phyloP scores from a whole-genome alignment of 768 basidiomycete genomes.

The Gymnopilus dilepis region DNA sequence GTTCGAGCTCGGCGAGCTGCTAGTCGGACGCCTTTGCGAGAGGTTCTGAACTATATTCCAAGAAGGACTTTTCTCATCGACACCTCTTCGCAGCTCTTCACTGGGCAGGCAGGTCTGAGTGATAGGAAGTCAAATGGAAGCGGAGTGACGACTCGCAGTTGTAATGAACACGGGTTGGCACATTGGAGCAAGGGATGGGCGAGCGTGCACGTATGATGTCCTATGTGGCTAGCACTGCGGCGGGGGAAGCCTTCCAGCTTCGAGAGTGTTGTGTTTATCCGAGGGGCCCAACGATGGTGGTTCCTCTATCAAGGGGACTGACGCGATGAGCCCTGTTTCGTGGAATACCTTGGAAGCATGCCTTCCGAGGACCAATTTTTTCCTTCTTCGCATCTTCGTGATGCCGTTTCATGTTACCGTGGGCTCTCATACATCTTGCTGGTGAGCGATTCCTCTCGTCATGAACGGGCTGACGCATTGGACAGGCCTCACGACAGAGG shows the following conservation, averaged over 20 bases:
- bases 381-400: conserved; percentile 17
- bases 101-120: conserved; percentile 25
- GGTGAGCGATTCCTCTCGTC: not conserved
- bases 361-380: conserved; percentile 12
- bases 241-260: conserved; percentile 48
- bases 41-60: conserved; percentile 4
- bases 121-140: conserved; percentile 19
- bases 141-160: conserved; percentile 36
- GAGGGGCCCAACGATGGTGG: conserved; percentile 8
- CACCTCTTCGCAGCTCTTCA: conserved; percentile 17
- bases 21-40: conserved; percentile 25
- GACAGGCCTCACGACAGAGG: not conserved
- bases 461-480: not conserved
- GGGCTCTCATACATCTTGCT: not conserved
- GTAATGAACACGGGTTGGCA: conserved; percentile 36
- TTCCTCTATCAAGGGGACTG: conserved; percentile 6
- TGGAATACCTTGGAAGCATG: not conserved
- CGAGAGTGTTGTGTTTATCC: conserved; percentile 41
- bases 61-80: conserved; percentile 10
- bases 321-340: not conserved
- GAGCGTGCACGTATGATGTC: conserved; percentile 37
- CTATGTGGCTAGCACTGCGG: conserved; percentile 29
- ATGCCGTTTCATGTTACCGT: conserved; percentile 7
- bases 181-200: conserved; percentile 42
- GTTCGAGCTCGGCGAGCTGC: conserved; percentile 39